A percentile compares a stretch with the other conserved stretches of the same genome.
Evolutionary conservation across 192 early-diverging fungal genomes (phyloP).

Genomic region (Geosiphon pyriformis): DNA sequence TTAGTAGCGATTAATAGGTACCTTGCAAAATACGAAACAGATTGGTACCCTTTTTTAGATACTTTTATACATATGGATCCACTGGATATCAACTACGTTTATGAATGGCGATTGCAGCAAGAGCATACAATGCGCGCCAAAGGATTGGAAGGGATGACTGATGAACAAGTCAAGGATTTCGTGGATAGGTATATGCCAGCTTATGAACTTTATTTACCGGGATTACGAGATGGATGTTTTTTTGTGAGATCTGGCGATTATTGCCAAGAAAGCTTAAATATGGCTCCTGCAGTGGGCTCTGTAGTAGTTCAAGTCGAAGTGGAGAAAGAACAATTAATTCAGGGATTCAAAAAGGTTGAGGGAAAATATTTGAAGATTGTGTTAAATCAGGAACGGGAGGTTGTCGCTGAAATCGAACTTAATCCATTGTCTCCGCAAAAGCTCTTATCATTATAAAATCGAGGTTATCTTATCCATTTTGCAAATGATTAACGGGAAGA

Average conservation of each 20-base stretch:
- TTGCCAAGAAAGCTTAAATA: too few species aligned
- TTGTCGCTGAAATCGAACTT: constrained; percentile 21
- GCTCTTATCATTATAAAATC: too few species aligned
- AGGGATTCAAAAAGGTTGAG: constrained; percentile 1
- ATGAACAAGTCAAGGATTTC: constrained; percentile 77
- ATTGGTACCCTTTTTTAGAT: constrained; percentile 66
- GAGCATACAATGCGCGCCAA: constrained; percentile 56
- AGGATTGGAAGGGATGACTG: constrained; percentile 55
- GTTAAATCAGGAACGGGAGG: constrained; percentile 34
- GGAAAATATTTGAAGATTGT: constrained; percentile 36
- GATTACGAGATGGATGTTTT: constrained; percentile 41
- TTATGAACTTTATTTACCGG: constrained; percentile 60
- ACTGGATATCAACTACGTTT: constrained; percentile 57
- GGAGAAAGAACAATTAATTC: too few species aligned
- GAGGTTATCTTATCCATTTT: too few species aligned
- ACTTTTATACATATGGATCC: constrained; percentile 69
- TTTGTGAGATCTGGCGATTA: constrained; percentile 31
- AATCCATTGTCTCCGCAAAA: too few species aligned
- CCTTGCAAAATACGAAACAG: constrained; percentile 50
- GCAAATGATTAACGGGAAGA: too few species aligned
- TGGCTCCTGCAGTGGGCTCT: too few species aligned
- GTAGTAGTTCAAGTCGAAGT: too few species aligned
- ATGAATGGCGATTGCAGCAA: constrained; percentile 84
- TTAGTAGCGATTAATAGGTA: constrained; percentile 40
- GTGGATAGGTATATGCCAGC: constrained; percentile 85